phyloP scores from a whole-genome alignment of 257 asterid genomes.

The Catharanthus roseus region DNA sequence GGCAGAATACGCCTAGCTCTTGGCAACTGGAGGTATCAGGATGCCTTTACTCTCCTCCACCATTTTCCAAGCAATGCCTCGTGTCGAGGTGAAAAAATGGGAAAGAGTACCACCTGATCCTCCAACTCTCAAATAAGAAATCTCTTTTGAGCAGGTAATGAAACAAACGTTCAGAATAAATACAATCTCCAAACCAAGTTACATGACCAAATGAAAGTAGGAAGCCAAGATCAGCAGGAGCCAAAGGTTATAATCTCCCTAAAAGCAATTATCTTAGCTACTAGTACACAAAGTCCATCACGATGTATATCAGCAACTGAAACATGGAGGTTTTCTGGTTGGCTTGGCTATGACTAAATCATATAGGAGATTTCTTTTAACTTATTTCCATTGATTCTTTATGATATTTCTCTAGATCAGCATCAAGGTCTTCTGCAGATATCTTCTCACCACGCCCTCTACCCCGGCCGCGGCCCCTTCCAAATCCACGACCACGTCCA shows the following conservation, averaged over 20 bases:
- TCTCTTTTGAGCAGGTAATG: slow-evolving; percentile 17
- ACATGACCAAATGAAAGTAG: slow-evolving; percentile 18
- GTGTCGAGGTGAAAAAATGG: slow-evolving; percentile 14
- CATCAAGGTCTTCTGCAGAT: slow-evolving; percentile 70
- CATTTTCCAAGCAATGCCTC: slow-evolving; percentile 16
- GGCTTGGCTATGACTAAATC: too few relatives aligned
- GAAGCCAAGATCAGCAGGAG: slow-evolving; percentile 7
- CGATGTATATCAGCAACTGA: slow-evolving; percentile 6
- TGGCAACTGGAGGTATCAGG: slow-evolving; percentile 16
- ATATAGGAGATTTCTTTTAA: slow-evolving; percentile 1
- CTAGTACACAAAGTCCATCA: slow-evolving; percentile 17
- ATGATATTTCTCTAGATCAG: slow-evolving; percentile 63
- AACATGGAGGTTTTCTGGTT: too few relatives aligned
- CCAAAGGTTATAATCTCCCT: slow-evolving; percentile 17
- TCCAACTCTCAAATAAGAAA: slow-evolving; percentile 15
- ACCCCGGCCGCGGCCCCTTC: slow-evolving; percentile 45
- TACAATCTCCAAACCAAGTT: slow-evolving; percentile 24
- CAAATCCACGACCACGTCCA: slow-evolving; percentile 38
- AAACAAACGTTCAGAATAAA: slow-evolving; percentile 9
- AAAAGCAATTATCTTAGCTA: slow-evolving; percentile 14
- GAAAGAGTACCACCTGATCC: slow-evolving; percentile 15
- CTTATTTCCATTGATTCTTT: slow-evolving; percentile 48
- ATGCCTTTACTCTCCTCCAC: slow-evolving; percentile 14
- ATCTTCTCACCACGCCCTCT: slow-evolving; percentile 46
- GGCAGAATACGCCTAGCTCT: slow-evolving; percentile 18